phyloP scores from a whole-genome alignment of 371 early-diverging fungal species.

The Syncephalastrum racemosum region DNA sequence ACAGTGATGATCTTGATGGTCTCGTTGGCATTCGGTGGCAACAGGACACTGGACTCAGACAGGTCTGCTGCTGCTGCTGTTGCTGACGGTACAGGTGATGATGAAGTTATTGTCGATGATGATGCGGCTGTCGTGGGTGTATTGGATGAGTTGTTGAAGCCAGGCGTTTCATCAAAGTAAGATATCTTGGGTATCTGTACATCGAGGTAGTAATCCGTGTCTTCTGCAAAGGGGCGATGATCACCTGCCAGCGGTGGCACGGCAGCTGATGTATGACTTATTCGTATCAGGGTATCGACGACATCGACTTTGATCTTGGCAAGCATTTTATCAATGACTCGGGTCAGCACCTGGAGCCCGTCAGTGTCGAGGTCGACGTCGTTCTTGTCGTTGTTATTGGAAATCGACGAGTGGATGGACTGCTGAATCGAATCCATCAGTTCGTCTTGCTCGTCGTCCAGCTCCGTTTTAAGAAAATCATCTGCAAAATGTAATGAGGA shows the following conservation, averaged over 20 bases:
- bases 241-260: neutral
- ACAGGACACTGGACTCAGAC: slow-evolving; percentile 44
- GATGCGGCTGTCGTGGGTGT: neutral
- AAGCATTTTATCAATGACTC: slow-evolving; percentile 70
- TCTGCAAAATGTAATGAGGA: slow-evolving; percentile 89
- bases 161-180: slow-evolving; percentile 65
- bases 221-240: neutral
- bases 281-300: slow-evolving; percentile 51
- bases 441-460: slow-evolving; percentile 55
- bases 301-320: slow-evolving; percentile 61
- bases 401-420: slow-evolving; percentile 41
- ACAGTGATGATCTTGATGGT: slow-evolving; percentile 44
- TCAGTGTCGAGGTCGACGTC: slow-evolving; percentile 45
- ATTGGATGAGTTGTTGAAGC: slow-evolving; percentile 23
- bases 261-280: slow-evolving; percentile 52
- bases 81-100: neutral
- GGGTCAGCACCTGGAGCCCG: slow-evolving; percentile 66
- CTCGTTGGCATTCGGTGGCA: slow-evolving; percentile 34
- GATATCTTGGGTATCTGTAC: slow-evolving; percentile 54
- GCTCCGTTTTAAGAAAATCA: slow-evolving; percentile 76
- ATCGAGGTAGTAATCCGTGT: slow-evolving; percentile 53
- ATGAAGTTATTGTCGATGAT: slow-evolving; percentile 7
- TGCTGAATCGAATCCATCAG: slow-evolving; percentile 58
- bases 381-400: neutral
- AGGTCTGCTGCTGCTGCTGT: slow-evolving; percentile 5